These are phyloP conservation scores for Eucalyptus erythrocorys DNA, from an alignment of 345 rosid species.

Conservation along the genomic window DNA sequence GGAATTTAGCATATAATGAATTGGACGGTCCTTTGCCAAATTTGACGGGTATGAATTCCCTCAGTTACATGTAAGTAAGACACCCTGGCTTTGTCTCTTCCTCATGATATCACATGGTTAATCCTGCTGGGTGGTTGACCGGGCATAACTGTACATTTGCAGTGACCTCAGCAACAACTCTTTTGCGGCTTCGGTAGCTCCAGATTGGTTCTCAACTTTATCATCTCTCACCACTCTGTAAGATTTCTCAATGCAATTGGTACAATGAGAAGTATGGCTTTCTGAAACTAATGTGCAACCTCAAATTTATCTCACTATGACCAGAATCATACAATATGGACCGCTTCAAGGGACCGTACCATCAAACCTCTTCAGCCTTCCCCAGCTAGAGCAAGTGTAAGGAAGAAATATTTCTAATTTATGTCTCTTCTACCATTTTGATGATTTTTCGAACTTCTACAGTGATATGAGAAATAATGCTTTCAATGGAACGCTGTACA, in stretches of 20 bases:
- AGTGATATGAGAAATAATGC: constrained; percentile 15
- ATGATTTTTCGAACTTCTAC: not conserved
- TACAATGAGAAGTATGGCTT: not conserved
- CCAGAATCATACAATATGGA: constrained; percentile 2
- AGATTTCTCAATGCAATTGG: not conserved
- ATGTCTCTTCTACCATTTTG: not conserved
- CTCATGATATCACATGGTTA: not conserved
- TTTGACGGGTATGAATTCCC: constrained; percentile 15
- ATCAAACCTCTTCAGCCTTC: not conserved
- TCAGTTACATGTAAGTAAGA: constrained; percentile 21
- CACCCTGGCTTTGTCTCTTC: not conserved
- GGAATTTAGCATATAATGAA: constrained; percentile 18
- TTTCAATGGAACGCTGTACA: constrained; percentile 15
- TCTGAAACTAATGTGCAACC: not conserved
- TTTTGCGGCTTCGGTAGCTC: constrained; percentile 14
- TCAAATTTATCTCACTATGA: not conserved
- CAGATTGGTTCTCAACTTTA: constrained; percentile 12
- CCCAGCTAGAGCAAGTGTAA: constrained; percentile 5
- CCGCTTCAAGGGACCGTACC: constrained; percentile 1
- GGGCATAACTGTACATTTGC: not conserved
- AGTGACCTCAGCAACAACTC: constrained; percentile 36
- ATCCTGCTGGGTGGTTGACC: not conserved
- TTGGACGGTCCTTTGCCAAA: constrained; percentile 21
- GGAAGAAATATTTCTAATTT: not conserved
- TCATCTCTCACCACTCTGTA: not conserved